A percentile compares a stretch with the other conserved stretches of the same genome.
Conservation (phyloP, 2,329 filamentous ascomycete genomes). For the Zasmidium citrigriseum region DNA sequence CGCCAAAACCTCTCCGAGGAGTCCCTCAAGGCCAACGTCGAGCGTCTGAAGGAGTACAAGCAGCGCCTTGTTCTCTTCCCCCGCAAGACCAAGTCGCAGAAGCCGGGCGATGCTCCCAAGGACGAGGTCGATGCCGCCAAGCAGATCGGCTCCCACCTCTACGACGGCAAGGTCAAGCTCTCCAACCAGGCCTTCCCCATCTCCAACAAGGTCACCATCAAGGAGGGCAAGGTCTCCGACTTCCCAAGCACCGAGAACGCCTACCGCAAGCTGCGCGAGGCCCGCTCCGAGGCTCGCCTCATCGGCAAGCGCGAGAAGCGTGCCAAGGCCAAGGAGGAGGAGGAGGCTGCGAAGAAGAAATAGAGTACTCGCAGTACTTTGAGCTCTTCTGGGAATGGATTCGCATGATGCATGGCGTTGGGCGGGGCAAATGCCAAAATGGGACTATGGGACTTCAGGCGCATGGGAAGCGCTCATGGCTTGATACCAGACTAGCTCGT, state of each 20-base stretch:
- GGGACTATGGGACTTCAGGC: constrained; percentile 22
- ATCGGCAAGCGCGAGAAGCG: constrained; percentile 90
- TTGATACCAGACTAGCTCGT: constrained; percentile 25
- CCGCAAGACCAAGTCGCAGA: constrained; percentile 88
- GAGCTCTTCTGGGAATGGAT: constrained; percentile 21
- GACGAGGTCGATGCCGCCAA: constrained; percentile 75
- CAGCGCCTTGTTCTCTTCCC: constrained; percentile 96
- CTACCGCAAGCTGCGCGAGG: constrained; percentile 80
- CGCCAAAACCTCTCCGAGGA: constrained; percentile 97
- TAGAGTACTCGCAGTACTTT: constrained; percentile 47
- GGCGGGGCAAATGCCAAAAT: constrained; percentile 17
- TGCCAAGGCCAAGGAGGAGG: constrained; percentile 81
- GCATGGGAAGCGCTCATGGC: constrained; percentile 21
- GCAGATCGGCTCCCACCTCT: constrained; percentile 47
- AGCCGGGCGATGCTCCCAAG: constrained; percentile 86
- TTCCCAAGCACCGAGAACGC: constrained; percentile 76
- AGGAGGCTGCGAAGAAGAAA: constrained; percentile 79
- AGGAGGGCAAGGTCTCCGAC: constrained; percentile 76
- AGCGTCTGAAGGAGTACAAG: constrained; percentile 97
- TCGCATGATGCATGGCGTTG: constrained; percentile 24
- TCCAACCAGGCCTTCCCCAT: constrained; percentile 67
- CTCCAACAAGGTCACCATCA: constrained; percentile 69
- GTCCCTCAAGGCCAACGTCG: constrained; percentile 90
- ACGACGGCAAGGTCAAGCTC: constrained; percentile 45
- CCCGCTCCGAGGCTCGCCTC: constrained; percentile 79